These are phyloP conservation scores for Phytophthora pinifolia DNA, from an alignment of 352 stramenopile genomes.

Conservation along the genomic window DNA sequence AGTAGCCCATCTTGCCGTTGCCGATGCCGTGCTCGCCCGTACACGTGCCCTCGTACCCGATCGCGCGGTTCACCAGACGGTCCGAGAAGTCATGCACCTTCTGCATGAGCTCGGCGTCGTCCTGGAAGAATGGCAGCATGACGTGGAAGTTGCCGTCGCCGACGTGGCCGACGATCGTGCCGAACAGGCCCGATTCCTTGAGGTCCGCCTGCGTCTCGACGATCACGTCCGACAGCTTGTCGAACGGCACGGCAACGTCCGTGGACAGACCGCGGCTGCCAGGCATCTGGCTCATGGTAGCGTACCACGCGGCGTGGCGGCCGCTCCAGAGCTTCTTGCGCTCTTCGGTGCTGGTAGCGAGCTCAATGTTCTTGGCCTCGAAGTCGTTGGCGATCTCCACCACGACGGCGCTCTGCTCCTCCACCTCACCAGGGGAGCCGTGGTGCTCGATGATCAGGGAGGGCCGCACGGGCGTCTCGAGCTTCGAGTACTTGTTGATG, in stretches of 20 bases:
- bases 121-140: conserved; percentile 91
- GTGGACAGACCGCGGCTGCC: conserved; percentile 89
- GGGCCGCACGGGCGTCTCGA: conserved; percentile 74
- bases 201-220: conserved; percentile 92
- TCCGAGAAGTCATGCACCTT: conserved; percentile 91
- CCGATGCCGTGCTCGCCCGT: conserved; percentile 98
- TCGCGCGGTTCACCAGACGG: conserved; percentile 78
- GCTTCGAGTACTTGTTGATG: conserved; percentile 88
- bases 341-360: conserved; percentile 68
- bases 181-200: conserved; percentile 84
- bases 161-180: conserved; percentile 92
- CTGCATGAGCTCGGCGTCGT: conserved; percentile 84
- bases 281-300: conserved; percentile 78
- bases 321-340: conserved; percentile 85
- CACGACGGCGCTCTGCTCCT: conserved; percentile 87
- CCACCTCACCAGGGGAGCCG: conserved; percentile 73
- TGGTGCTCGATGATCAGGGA: conserved; percentile 96
- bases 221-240: conserved; percentile 92
- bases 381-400: conserved; percentile 88
- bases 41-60: conserved; percentile 94
- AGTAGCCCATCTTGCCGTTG: conserved; percentile 94
- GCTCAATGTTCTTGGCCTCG: conserved; percentile 77
- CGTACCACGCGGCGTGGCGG: conserved; percentile 86
- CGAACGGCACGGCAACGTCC: conserved; percentile 97
- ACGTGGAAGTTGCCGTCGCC: conserved; percentile 99